phyloP scores from a whole-genome alignment of 1,139 yeast genomes.

The Yarrowia galli region DNA sequence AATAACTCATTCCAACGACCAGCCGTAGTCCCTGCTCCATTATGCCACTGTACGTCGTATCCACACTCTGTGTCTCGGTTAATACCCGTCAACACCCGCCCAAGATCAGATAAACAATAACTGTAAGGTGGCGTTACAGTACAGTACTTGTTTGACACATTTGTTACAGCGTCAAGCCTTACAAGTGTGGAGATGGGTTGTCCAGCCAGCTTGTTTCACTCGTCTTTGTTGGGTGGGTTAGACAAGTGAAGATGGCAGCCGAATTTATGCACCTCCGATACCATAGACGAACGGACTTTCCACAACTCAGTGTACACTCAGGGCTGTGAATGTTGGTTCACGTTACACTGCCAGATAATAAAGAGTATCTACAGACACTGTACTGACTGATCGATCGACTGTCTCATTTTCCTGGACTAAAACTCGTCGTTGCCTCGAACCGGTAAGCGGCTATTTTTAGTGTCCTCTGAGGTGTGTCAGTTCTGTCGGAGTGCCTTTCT shows the following conservation, averaged over 20 bases:
- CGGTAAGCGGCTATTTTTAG: constrained; percentile 11
- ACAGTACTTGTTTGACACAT: constrained; percentile 23
- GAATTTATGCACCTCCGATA: background rate
- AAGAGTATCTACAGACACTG: background rate
- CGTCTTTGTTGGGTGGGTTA: constrained; percentile 10
- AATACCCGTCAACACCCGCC: background rate
- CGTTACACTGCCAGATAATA: too few species aligned
- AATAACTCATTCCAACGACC: too few species aligned
- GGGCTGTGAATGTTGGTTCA: too few species aligned
- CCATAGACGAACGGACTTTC: background rate
- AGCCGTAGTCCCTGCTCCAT: too few species aligned
- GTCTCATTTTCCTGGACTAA: constrained; percentile 14
- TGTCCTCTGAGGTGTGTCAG: background rate
- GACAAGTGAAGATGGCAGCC: background rate
- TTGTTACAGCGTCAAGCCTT: background rate
- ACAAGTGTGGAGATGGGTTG: constrained; percentile 3
- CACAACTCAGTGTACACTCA: too few species aligned
- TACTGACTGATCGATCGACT: background rate
- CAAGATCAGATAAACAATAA: constrained; percentile 1
- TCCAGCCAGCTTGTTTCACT: constrained; percentile 16
- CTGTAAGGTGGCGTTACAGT: background rate
- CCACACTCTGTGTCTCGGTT: background rate
- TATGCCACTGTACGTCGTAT: background rate
- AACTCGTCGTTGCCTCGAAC: background rate
- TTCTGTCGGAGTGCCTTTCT: background rate